Evolutionary conservation across 1,139 yeast genomes (phyloP).

Genomic region (Hyphopichia burtonii): DNA sequence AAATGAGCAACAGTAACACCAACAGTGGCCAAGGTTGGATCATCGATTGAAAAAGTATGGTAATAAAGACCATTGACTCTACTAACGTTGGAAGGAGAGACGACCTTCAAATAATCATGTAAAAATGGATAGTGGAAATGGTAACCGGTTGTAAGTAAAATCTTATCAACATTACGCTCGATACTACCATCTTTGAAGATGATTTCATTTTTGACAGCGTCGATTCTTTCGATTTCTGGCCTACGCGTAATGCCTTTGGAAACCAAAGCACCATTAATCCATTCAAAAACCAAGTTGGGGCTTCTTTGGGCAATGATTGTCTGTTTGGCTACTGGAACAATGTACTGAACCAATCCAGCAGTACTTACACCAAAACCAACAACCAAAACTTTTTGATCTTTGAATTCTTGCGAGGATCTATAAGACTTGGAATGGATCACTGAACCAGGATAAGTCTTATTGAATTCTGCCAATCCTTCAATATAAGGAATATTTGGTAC

Average conservation of each 20-base stretch:
- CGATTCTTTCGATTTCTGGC: conserved; percentile 25
- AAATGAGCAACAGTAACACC: conserved; percentile 40
- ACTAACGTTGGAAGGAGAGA: conserved; percentile 24
- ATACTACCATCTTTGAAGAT: conserved; percentile 27
- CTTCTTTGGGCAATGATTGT: conserved; percentile 38
- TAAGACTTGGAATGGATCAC: conserved; percentile 62
- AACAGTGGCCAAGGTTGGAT: conserved; percentile 42
- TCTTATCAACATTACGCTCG: conserved; percentile 24
- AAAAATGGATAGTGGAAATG: conserved; percentile 38
- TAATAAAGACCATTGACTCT: conserved; percentile 38
- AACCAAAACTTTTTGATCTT: conserved; percentile 41
- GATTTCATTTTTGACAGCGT: conserved; percentile 23
- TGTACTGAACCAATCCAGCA: conserved; percentile 50
- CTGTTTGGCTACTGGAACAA: conserved; percentile 40
- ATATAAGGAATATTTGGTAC: conserved; percentile 50
- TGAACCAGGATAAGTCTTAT: conserved; percentile 39
- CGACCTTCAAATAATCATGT: conserved; percentile 17
- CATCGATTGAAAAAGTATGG: conserved; percentile 38
- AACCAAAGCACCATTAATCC: conserved; percentile 36
- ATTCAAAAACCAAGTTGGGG: conserved; percentile 25
- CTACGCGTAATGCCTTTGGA: conserved; percentile 35
- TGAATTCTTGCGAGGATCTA: conserved; percentile 47
- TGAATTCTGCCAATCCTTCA: conserved; percentile 54
- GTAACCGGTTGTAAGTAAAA: conserved; percentile 37
- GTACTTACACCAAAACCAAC: conserved; percentile 55